These are phyloP conservation scores for Clonostachys solani DNA, from an alignment of 2,329 filamentous ascomycete genomes.

Conservation along the genomic window DNA sequence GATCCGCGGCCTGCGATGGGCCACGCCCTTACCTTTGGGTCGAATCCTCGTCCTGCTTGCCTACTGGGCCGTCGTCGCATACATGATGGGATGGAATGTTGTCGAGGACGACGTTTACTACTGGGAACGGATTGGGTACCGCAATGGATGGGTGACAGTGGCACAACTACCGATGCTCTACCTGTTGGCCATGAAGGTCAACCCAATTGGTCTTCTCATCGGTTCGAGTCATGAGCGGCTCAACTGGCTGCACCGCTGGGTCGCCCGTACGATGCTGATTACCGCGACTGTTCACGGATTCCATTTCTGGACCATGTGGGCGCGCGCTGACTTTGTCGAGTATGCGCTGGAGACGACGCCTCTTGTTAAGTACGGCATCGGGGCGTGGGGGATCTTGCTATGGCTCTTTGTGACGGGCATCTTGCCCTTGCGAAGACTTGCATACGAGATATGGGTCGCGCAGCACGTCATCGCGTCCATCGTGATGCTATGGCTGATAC, in stretches of 20 bases:
- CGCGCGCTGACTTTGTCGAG: slow-evolving; percentile 16
- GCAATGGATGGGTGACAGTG: slow-evolving; percentile 14
- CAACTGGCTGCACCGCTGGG: slow-evolving; percentile 71
- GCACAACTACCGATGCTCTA: slow-evolving; percentile 44
- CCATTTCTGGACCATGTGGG: slow-evolving; percentile 14
- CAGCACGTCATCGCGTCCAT: slow-evolving; percentile 16
- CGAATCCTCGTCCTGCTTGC: slow-evolving; percentile 72
- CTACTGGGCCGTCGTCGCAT: slow-evolving; percentile 85
- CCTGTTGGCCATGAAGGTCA: slow-evolving; percentile 87
- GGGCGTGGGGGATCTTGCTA: slow-evolving; percentile 14
- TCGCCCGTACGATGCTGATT: slow-evolving; percentile 56
- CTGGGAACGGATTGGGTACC: slow-evolving; percentile 14
- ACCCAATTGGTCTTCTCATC: slow-evolving; percentile 77
- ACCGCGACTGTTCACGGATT: slow-evolving; percentile 16
- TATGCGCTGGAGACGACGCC: slow-evolving; percentile 13
- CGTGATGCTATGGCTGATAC: slow-evolving; percentile 10
- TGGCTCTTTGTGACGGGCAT: slow-evolving; percentile 15
- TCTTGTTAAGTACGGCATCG: slow-evolving; percentile 17
- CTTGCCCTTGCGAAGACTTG: slow-evolving; percentile 13
- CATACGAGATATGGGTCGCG: slow-evolving; percentile 18
- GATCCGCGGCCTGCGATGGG: slow-evolving; percentile 42
- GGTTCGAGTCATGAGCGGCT: slow-evolving; percentile 94
- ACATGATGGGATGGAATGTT: slow-evolving; percentile 72
- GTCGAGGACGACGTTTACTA: slow-evolving; percentile 16
- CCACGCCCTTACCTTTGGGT: slow-evolving; percentile 55